Conservation (phyloP, 2,329 filamentous ascomycete genomes). For the Botryosphaeria dothidea region DNA sequence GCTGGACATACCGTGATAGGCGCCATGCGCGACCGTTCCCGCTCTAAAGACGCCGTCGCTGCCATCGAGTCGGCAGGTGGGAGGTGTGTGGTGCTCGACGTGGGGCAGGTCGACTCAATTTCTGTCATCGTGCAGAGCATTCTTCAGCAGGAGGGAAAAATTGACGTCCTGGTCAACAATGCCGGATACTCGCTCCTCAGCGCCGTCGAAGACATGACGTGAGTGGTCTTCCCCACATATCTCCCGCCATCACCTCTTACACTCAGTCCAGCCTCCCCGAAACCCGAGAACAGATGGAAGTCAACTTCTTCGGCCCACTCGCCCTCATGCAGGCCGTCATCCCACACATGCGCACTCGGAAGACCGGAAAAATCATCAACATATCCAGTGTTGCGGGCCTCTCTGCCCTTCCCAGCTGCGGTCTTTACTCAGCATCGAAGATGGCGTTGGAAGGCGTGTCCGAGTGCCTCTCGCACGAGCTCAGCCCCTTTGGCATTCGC, state of each 20-base stretch:
- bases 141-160: slow-evolving; percentile 31
- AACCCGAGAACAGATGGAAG: slow-evolving; percentile 40
- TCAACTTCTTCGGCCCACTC: slow-evolving; percentile 56
- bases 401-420: slow-evolving; percentile 39
- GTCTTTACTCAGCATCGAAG: slow-evolving; percentile 51
- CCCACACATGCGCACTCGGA: slow-evolving; percentile 45
- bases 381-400: slow-evolving; percentile 49
- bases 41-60: no score
- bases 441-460: slow-evolving; percentile 28
- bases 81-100: no score
- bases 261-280: no score
- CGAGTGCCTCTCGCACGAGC: slow-evolving; percentile 4
- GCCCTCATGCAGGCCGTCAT: slow-evolving; percentile 52
- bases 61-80: no score
- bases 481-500: not conserved
- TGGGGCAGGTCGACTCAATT: no score
- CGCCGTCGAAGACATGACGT: not conserved
- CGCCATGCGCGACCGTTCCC: slow-evolving; percentile 26
- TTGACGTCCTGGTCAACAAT: slow-evolving; percentile 4
- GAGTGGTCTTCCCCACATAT: no score
- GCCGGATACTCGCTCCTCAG: not conserved
- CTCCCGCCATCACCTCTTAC: no score
- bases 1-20: slow-evolving; percentile 27
- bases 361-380: slow-evolving; percentile 43
- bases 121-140: no score